Evolutionary conservation across 495 filamentous ascomycete genomes (phyloP), one percentile per base, ranked within the genome.

Genomic region (Niebla homalea): DNA sequence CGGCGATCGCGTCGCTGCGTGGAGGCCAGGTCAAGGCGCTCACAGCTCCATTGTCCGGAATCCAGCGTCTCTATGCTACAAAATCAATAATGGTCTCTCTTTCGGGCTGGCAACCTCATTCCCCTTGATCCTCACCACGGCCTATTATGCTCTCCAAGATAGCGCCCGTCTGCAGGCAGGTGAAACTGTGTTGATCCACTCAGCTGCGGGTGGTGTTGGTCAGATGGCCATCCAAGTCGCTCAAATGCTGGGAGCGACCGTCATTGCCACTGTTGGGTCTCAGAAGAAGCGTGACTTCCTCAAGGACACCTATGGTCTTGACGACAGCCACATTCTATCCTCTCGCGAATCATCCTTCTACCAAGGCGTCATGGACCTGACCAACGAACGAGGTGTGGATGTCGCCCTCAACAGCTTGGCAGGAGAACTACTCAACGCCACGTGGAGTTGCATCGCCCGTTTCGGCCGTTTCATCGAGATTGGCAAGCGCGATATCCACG

Each of bases 341-440:
- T 75, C 69, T 32, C 60, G 70, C 15, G 65, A 69, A 25, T 53
- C 61, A 1, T 62, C 67, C 1, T 79, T 77, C 48, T 50, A 65
- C 0, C 53, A 66, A 18, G 70, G 62, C 14, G 52, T 79, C 1
- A 57, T 71, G 20, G 47, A 60, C 0, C 59, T 63, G 15, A 84
- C 78, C 48, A 63, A 29, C 69, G 72, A n/a, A 0, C 53, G 59
- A 22, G 75, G 77, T 14, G 72, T 78, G 21, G 73, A 78, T 43
- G 66, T 79, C 14, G 70, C 74, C 0, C 59, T 79, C n/a, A 75
- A 78, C 49, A 71, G 73, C 12, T 66, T 79, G 14, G 67, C 72
- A 8, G 70, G 71, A 10, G 72, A 75, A 52, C 58, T 72, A 0
- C 61, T 74, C 1, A 67, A 68, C 39, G 67, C 66, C 22, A 69